Percentiles rank a stretch among this genome's conserved stretches.
Evolutionary conservation across 495 filamentous ascomycete species (phyloP).

Genomic region (Penicillium desertorum): DNA sequence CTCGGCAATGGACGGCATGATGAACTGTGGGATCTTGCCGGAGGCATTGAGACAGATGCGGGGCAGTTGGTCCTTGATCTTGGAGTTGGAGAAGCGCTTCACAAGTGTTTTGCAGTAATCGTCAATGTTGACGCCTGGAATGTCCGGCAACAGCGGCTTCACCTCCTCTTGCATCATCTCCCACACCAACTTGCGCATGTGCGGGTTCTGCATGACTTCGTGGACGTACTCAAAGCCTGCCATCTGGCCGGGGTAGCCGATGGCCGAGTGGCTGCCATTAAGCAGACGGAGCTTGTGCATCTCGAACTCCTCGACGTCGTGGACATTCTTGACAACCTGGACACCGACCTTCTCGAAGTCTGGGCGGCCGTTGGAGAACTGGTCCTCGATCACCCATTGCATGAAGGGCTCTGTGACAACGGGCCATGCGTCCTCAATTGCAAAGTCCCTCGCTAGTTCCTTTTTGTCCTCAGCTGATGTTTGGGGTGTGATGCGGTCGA

Average conservation of each 20-base stretch:
- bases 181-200: constrained; percentile 42
- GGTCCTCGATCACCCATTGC: constrained; percentile 52
- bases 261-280: constrained; percentile 48
- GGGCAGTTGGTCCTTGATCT: constrained; percentile 48
- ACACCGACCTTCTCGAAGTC: constrained; percentile 49
- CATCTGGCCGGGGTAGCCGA: constrained; percentile 47
- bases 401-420: constrained; percentile 52
- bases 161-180: constrained; percentile 54
- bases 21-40: constrained; percentile 53
- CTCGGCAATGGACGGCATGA: constrained; percentile 52
- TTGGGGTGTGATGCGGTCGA: constrained; percentile 51
- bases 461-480: constrained; percentile 41
- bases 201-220: constrained; percentile 45
- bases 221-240: constrained; percentile 50
- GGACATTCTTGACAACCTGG: constrained; percentile 47
- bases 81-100: constrained; percentile 51
- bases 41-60: constrained; percentile 48
- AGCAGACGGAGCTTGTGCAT: constrained; percentile 52
- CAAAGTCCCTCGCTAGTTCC: constrained; percentile 38
- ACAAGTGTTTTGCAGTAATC: constrained; percentile 47
- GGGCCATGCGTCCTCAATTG: constrained; percentile 48
- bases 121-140: constrained; percentile 48
- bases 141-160: constrained; percentile 45
- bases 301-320: constrained; percentile 49
- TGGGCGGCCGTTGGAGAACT: constrained; percentile 48